Conservation (phyloP, 148 eudicot genomes). For the Persicaria tinctoria region DNA sequence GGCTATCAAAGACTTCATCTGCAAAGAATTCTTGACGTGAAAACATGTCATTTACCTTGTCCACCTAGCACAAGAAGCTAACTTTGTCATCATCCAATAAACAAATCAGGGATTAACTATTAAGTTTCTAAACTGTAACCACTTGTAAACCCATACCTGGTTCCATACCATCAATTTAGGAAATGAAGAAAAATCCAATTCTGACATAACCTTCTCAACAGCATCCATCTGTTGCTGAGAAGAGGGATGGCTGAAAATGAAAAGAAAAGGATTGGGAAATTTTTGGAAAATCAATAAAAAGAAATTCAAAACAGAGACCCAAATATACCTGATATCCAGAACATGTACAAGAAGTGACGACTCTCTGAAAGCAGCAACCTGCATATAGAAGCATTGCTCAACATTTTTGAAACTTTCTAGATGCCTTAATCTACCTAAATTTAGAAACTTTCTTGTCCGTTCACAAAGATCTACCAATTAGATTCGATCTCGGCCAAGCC, state of each 20-base stretch:
- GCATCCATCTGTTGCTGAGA: slow-evolving; percentile 83
- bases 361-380: slow-evolving; percentile 99
- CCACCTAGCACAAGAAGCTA: slow-evolving; percentile 44
- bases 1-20: too few species aligned
- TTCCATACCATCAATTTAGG: slow-evolving; percentile 86
- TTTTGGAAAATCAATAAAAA: not conserved
- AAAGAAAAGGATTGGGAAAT: slow-evolving; percentile 13
- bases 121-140: not conserved
- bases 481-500: too few species aligned
- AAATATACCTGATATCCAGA: slow-evolving; percentile 73
- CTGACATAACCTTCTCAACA: slow-evolving; percentile 73
- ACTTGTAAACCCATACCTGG: slow-evolving; percentile 39
- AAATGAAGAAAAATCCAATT: slow-evolving; percentile 67
- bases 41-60: slow-evolving; percentile 48
- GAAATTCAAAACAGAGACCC: not conserved
- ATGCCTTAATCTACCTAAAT: too few species aligned
- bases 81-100: not conserved
- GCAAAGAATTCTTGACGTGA: too few species aligned
- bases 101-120: not conserved
- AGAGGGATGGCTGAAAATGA: slow-evolving; percentile 68
- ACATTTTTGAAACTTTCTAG: not conserved
- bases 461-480: too few species aligned
- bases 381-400: slow-evolving; percentile 18
- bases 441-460: too few species aligned
- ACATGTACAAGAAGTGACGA: slow-evolving; percentile 93